phyloP scores from a whole-genome alignment of 495 filamentous ascomycete genomes.

The Podospora didyma region DNA sequence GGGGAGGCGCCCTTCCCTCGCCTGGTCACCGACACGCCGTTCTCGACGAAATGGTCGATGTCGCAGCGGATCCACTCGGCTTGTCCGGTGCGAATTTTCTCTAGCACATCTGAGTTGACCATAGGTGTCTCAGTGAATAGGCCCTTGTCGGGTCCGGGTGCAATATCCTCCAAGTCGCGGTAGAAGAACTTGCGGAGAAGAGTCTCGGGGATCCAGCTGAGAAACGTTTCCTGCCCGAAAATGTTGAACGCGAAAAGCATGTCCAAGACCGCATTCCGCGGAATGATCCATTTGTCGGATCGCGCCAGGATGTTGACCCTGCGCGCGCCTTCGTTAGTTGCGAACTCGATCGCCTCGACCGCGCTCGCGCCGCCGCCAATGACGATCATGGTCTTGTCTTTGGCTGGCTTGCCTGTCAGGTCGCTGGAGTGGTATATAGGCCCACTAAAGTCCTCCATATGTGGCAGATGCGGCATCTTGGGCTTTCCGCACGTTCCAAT shows the following conservation, averaged over 20 bases:
- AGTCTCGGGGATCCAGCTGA: slow-evolving; percentile 75
- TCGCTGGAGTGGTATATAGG: slow-evolving; percentile 69
- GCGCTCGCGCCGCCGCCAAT: slow-evolving; percentile 79
- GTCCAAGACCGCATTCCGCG: slow-evolving; percentile 71
- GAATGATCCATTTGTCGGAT: slow-evolving; percentile 87
- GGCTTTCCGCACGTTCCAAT: slow-evolving; percentile 77
- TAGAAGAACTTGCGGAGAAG: slow-evolving; percentile 79
- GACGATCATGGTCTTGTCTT: slow-evolving; percentile 68
- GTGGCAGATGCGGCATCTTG: slow-evolving; percentile 62
- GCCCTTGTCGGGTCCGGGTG: slow-evolving; percentile 57
- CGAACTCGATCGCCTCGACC: slow-evolving; percentile 81
- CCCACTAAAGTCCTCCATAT: slow-evolving; percentile 63
- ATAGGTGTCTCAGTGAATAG: slow-evolving; percentile 81
- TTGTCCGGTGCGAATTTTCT: slow-evolving; percentile 69
- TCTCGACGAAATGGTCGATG: slow-evolving; percentile 59
- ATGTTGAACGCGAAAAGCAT: slow-evolving; percentile 71
- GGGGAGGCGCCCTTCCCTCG: slow-evolving; percentile 69
- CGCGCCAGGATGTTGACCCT: slow-evolving; percentile 71
- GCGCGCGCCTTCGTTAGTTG: slow-evolving; percentile 58
- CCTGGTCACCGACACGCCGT: slow-evolving; percentile 65
- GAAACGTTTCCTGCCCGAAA: slow-evolving; percentile 68
- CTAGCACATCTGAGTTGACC: slow-evolving; percentile 77
- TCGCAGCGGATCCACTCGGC: slow-evolving; percentile 80
- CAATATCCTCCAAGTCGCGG: slow-evolving; percentile 74
- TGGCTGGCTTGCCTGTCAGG: slow-evolving; percentile 60